Evolutionary conservation across 805 yeast genomes (phyloP).

Genomic region (Spathaspora passalidarum): DNA sequence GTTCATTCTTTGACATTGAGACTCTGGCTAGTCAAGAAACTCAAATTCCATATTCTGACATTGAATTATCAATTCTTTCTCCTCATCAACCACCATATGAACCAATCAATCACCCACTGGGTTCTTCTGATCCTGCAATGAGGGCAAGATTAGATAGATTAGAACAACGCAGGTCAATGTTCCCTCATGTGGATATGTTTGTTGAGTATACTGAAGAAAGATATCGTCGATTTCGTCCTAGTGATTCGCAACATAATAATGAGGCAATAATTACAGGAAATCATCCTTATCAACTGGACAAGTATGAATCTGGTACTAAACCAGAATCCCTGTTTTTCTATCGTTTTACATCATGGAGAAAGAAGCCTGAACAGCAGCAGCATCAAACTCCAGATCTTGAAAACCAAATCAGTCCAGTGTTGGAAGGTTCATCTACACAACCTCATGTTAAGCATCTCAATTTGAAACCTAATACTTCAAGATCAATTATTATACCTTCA

Average conservation of each 20-base stretch:
- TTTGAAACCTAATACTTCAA: slow-evolving; percentile 16
- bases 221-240: slow-evolving; percentile 29
- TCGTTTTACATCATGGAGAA: slow-evolving; percentile 7
- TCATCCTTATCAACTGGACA: slow-evolving; percentile 29
- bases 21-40: slow-evolving; percentile 2
- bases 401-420: neutral
- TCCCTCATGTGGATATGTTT: slow-evolving; percentile 15
- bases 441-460: neutral
- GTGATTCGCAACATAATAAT: slow-evolving; percentile 29
- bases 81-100: slow-evolving; percentile 24
- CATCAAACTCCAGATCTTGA: neutral
- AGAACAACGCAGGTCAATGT: neutral
- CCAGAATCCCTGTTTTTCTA: slow-evolving; percentile 2
- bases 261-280: slow-evolving; percentile 19
- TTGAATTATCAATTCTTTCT: slow-evolving; percentile 4
- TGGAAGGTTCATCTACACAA: neutral
- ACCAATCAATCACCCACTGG: slow-evolving; percentile 2
- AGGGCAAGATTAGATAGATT: neutral
- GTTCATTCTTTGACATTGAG: slow-evolving; percentile 1
- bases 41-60: slow-evolving; percentile 1
- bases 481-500: slow-evolving; percentile 10
- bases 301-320: slow-evolving; percentile 3
- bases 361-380: neutral
- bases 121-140: neutral
- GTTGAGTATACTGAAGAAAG: slow-evolving; percentile 28